Evolutionary conservation across 306 rosid genomes (phyloP).

Genomic region (Lagenaria siceraria): DNA sequence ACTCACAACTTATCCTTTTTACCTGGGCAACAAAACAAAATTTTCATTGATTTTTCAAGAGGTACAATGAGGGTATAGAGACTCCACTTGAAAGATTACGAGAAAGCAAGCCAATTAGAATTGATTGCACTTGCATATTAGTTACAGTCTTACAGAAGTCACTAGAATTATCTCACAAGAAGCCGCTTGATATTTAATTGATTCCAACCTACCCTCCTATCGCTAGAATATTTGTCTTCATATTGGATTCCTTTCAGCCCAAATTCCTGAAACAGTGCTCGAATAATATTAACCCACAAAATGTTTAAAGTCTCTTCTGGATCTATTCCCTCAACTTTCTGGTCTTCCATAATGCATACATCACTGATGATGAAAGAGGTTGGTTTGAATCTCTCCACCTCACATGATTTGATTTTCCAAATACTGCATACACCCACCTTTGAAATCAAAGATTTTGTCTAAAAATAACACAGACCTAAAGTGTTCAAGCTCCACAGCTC

Average conservation of each 20-base stretch:
- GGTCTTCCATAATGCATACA: background rate
- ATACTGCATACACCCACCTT: background rate
- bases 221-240: background rate
- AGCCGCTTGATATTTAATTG: background rate
- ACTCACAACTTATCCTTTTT: background rate
- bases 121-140: background rate
- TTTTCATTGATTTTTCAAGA: background rate
- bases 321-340: background rate
- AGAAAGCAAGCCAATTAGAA: background rate
- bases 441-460: background rate
- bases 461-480: background rate
- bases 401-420: background rate
- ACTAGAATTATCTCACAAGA: background rate
- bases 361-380: background rate
- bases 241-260: background rate
- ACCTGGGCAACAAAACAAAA: background rate
- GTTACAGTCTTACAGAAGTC: background rate
- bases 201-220: background rate
- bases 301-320: background rate
- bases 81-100: background rate
- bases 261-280: background rate
- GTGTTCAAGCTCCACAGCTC: background rate
- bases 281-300: background rate
- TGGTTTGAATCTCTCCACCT: background rate
- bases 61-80: background rate